Conservation (phyloP, 78 protist genomes). For the Dictyostelium purpureum region DNA sequence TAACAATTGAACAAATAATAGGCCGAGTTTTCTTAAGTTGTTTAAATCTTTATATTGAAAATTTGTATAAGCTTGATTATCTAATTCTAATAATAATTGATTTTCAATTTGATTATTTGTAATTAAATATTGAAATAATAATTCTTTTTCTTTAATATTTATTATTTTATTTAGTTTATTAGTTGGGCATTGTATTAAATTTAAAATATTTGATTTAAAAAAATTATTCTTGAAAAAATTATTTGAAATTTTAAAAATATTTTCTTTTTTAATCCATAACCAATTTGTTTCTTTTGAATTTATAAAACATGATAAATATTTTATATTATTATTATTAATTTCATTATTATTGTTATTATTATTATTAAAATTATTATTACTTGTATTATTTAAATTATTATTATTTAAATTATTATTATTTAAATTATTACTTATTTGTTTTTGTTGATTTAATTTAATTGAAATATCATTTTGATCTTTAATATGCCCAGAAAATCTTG, state of each 20-base stretch:
- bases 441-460: too few relatives aligned
- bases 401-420: background rate
- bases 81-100: background rate
- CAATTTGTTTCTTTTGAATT: constrained; percentile 53
- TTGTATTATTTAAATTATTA: background rate
- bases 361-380: background rate
- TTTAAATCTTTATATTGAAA: constrained; percentile 5
- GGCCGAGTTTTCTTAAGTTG: constrained; percentile 1
- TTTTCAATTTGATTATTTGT: background rate
- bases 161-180: constrained; percentile 1
- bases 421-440: too few relatives aligned
- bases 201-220: background rate
- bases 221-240: background rate
- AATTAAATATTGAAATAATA: background rate
- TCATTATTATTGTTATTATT: background rate
- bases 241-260: constrained; percentile 30
- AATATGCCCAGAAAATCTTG: constrained; percentile 32
- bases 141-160: background rate
- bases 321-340: background rate
- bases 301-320: constrained; percentile 24
- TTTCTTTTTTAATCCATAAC: constrained; percentile 46
- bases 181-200: constrained; percentile 41
- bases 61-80: constrained; percentile 20
- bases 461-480: background rate
- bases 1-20: background rate